Base-by-base conservation (phyloP, 495 filamentous ascomycete species). In the Lophiotrema nucula region DNA sequence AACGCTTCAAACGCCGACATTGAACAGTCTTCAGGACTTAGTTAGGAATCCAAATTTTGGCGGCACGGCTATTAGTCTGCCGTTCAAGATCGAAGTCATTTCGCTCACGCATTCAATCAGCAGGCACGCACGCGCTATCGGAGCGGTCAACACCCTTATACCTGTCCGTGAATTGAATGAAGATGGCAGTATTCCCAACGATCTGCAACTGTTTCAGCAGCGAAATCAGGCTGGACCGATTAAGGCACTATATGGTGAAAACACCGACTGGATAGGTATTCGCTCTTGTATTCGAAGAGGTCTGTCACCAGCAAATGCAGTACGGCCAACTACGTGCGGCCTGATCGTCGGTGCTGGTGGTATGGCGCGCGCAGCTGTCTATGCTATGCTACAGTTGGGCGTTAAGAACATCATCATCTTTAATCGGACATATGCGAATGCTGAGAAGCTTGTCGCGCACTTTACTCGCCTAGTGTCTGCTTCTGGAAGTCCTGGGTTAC, bases 231-330 rank as follows among this genome's bases (percentile, higher is more conserved):
- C 83, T 3, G 88, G 88, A 0, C 72, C 78, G 1, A 79, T 88
- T 3, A 67, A 78, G 45, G 85, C 81, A 3, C 85, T 90, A 60
- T 91, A 89, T 58, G 89, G 89, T 5, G 88, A 92, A 51, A 93
- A 93, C 67, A 93, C 88, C 0, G 88, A 92, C 71, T 93, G 88
- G 86, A 86, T 86, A 23, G 83, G 88, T 13, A 88, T 92, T 23
- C 74, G 81, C 65, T 77, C 76, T 4, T 89, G 87, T 60, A 78
- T 91, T 23, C 81, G 81, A 2, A 81, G 88, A 24, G 88, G 88
- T 50, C 83, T 92, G 47, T 90, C 88, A 12, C 89, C 88, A 11
- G 80, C 86, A 12, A 92, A 93, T 66, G 85, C 84, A 2, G 85
- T 91, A 3, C 85, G 84, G 53, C 81, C 82, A 0, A 79, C 75